Evolutionary conservation across 2,329 filamentous ascomycete species (phyloP).

Genomic region (Hypoxylon sp.): DNA sequence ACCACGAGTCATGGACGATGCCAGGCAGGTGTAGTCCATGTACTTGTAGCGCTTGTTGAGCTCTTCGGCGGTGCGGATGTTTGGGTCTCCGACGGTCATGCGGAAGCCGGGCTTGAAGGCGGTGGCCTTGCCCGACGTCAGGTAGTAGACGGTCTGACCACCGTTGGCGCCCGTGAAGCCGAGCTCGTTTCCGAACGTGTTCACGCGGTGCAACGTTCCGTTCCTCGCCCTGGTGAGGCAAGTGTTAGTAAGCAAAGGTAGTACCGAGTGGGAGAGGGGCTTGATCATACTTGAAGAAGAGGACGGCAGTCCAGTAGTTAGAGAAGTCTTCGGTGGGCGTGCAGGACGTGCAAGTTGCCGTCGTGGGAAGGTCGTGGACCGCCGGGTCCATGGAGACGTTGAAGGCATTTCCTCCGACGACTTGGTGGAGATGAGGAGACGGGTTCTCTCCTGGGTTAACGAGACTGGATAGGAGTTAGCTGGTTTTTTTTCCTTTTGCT

Average conservation of each 20-base stretch:
- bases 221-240: constrained; percentile 43
- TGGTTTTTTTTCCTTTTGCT: constrained; percentile 6
- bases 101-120: constrained; percentile 56
- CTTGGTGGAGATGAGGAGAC: constrained; percentile 48
- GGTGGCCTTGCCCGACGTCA: constrained; percentile 53
- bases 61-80: constrained; percentile 45
- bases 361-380: constrained; percentile 44
- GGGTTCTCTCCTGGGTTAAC: constrained; percentile 47
- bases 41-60: constrained; percentile 47
- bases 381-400: constrained; percentile 46
- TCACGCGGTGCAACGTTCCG: constrained; percentile 48
- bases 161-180: constrained; percentile 47
- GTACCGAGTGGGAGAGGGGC: background rate
- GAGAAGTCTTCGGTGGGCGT: constrained; percentile 47
- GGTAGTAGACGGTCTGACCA: constrained; percentile 57
- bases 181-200: constrained; percentile 50
- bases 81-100: constrained; percentile 56
- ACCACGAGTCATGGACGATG: constrained; percentile 45
- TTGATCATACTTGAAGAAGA: constrained; percentile 43
- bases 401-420: constrained; percentile 49
- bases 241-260: constrained; percentile 22
- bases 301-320: constrained; percentile 49
- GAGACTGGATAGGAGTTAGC: constrained; percentile 35
- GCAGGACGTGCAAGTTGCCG: constrained; percentile 48
- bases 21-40: constrained; percentile 49